Percentiles rank a stretch among this genome's conserved stretches.
Evolutionary conservation across 306 rosid genomes (phyloP).

Genomic region (Argentina anserina): DNA sequence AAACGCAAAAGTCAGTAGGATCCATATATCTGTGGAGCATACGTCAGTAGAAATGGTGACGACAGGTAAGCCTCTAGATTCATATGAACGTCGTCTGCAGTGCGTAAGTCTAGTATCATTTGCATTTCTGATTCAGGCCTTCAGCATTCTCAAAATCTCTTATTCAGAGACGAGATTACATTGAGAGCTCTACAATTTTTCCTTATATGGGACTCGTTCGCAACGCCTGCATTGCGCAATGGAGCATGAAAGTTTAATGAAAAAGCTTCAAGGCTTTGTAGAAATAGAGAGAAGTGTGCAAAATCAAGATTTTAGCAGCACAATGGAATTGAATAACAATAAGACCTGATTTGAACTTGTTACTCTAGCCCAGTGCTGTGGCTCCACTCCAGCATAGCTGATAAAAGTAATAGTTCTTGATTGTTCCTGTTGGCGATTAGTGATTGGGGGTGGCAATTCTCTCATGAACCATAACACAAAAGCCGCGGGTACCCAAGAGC

Average conservation of each 20-base stretch:
- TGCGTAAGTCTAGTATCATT: neutral
- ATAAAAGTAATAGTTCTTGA: conserved; percentile 44
- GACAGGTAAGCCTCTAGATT: neutral
- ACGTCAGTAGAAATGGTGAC: neutral
- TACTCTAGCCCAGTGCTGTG: conserved; percentile 34
- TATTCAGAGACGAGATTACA: neutral
- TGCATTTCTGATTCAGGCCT: neutral
- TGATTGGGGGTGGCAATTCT: conserved; percentile 55
- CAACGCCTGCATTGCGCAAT: conserved; percentile 34
- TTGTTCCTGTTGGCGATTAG: conserved; percentile 34
- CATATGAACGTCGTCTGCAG: neutral
- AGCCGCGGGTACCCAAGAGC: conserved; percentile 66
- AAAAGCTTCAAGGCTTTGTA: neutral
- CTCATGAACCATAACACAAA: conserved; percentile 62
- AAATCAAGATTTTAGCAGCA: neutral
- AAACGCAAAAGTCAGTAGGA: neutral
- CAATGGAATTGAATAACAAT: neutral
- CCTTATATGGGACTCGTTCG: conserved; percentile 50
- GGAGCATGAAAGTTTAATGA: conserved; percentile 1
- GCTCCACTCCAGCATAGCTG: conserved; percentile 30
- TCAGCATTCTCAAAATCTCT: conserved; percentile 3
- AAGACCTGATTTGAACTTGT: conserved; percentile 54
- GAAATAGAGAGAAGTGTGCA: neutral
- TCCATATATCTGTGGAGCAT: neutral
- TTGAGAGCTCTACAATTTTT: neutral